A percentile compares a stretch with the other conserved stretches of the same genome.
Evolutionary conservation across 2,329 filamentous ascomycete species (phyloP).

Genomic region (Botrytis pseudocinerea): DNA sequence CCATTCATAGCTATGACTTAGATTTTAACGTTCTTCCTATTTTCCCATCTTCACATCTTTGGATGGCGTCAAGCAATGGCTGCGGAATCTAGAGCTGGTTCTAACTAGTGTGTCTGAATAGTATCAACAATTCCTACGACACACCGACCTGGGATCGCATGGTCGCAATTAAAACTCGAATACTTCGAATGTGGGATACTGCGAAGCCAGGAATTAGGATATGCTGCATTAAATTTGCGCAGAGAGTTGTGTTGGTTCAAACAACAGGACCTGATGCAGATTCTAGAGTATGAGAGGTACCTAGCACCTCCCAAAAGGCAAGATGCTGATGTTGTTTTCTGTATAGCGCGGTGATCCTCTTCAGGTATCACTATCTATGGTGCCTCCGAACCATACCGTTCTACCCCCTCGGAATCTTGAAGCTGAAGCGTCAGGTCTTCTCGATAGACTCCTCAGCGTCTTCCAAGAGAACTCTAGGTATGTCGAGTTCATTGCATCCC

Average conservation of each 20-base stretch:
- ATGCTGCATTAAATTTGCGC: constrained; percentile 96
- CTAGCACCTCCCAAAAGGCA: constrained; percentile 6
- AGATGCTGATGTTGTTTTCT: constrained; percentile 26
- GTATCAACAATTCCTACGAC: constrained; percentile 85
- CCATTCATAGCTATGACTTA: constrained; percentile 20
- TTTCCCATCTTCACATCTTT: background rate
- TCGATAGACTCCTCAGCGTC: constrained; percentile 83
- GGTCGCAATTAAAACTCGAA: constrained; percentile 82
- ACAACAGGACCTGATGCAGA: constrained; percentile 81
- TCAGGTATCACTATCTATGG: constrained; percentile 83
- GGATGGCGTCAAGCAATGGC: constrained; percentile 3
- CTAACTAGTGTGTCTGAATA: constrained; percentile 46
- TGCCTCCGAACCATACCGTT: constrained; percentile 79
- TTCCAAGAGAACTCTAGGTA: constrained; percentile 87
- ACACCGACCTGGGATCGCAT: constrained; percentile 83
- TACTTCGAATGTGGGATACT: constrained; percentile 84
- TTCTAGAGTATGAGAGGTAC: constrained; percentile 65
- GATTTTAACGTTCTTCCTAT: constrained; percentile 4
- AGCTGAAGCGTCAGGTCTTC: constrained; percentile 85
- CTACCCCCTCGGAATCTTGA: constrained; percentile 80
- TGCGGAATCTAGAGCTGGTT: constrained; percentile 24
- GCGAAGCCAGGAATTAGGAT: constrained; percentile 76
- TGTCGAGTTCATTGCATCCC: constrained; percentile 39
- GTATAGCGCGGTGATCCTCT: constrained; percentile 67
- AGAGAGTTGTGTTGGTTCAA: constrained; percentile 89